These are phyloP conservation scores for Przewalskia tangutica DNA, from an alignment of 257 asterid species.

Conservation along the genomic window DNA sequence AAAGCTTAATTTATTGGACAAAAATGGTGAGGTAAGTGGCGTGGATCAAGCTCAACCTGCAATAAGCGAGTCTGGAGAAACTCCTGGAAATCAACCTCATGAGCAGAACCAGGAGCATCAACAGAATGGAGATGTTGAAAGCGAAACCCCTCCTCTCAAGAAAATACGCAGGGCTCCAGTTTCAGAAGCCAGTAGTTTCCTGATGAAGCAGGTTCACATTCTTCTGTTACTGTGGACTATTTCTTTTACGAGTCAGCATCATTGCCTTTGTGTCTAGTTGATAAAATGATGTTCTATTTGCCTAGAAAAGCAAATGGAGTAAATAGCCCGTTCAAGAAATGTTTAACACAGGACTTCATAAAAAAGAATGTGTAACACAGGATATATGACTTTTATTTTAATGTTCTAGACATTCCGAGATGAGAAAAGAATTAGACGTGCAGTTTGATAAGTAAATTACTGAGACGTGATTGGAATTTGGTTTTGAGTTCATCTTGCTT, in stretches of 20 bases:
- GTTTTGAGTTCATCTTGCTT: background rate
- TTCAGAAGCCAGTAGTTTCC: conserved; percentile 41
- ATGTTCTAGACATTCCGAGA: background rate
- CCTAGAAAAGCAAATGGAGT: background rate
- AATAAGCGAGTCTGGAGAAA: conserved; percentile 27
- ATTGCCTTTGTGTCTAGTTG: background rate
- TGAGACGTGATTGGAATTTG: background rate
- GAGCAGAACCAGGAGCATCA: conserved; percentile 29
- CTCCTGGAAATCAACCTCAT: conserved; percentile 13
- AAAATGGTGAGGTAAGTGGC: conserved; percentile 22
- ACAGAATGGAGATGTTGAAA: conserved; percentile 35
- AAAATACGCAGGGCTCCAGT: conserved; percentile 37
- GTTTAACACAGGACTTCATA: too few species aligned
- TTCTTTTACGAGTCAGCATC: background rate
- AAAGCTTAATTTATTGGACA: conserved; percentile 36
- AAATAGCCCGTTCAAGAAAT: background rate
- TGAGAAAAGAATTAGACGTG: background rate
- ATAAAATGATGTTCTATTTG: background rate
- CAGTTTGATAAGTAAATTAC: background rate
- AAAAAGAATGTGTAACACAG: background rate
- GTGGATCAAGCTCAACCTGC: conserved; percentile 23
- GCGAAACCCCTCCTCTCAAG: conserved; percentile 52
- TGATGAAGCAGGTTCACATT: conserved; percentile 68
- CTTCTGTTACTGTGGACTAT: conserved; percentile 2
- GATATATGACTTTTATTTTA: background rate